Base-by-base conservation (phyloP, 73 alveolate species). In the Diophrys appendiculata region DNA sequence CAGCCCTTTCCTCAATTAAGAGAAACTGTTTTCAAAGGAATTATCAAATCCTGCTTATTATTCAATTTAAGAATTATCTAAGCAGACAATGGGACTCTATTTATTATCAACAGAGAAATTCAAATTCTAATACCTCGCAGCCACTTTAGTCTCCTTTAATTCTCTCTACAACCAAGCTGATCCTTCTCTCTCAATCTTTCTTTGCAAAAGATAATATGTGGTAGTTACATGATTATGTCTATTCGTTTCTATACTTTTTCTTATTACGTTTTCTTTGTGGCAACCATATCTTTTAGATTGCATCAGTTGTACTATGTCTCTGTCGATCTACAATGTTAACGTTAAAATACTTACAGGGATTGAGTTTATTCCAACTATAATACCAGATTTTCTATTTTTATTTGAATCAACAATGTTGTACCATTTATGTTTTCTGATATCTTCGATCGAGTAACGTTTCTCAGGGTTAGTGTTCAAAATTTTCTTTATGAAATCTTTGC, bases 351-450 rank as follows among this genome's bases (percentile, higher is more conserved):
- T 76, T 76, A 76, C 85, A 64, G 98, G 98, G 76, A 97, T 95
- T 33, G 82, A 43, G 77, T 90, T 87, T 68, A 82, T 77, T 29
- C 98, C 98, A 1, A 93, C 94, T 13, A 93, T 83, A 2, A 93
- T 76, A 24, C 98, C 98, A 31, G 33, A 70, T 32, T 86, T 72
- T 71, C 65, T 32, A 75, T 30, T 83, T 18, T 43, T 43, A 43
- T 43, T 43, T n/a, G n/a, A n/a, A 18, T 43, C 65, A 1, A 71
- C 79, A 14, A 52, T 71, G 68, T 72, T 87, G 77, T 77, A 91
- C 97, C 97, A 96, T 0, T 95, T 94, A 82, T 96, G 99, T 25
- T 84, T 86, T 71, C 96, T 88, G 22, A 96, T 92, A 54, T 92
- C 93, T 14, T 92, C 81, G 25, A 96, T 94, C 22, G 92, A 70